phyloP scores from a whole-genome alignment of 2,329 filamentous ascomycete species.

The Phialophora tarda region DNA sequence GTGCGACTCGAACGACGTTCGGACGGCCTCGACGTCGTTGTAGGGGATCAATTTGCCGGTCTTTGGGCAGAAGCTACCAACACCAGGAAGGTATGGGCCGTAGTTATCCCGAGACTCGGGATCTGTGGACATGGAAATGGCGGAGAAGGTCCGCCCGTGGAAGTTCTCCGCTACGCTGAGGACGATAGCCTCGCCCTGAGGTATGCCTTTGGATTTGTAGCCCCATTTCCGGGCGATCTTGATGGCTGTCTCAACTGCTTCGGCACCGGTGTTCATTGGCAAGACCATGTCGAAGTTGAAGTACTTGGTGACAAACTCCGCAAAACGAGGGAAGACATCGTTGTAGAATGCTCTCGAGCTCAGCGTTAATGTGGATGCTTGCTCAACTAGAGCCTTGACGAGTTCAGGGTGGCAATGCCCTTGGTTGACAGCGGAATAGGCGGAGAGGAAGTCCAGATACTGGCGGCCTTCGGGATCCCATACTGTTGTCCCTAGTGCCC shows the following conservation, averaged over 20 bases:
- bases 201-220: constrained; percentile 92
- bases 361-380: constrained; percentile 86
- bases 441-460: constrained; percentile 97
- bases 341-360: constrained; percentile 97
- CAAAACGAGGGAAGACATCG: constrained; percentile 95
- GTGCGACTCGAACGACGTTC: constrained; percentile 77
- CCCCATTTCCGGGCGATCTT: constrained; percentile 98
- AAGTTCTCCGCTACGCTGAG: constrained; percentile 91
- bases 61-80: constrained; percentile 76
- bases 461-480: constrained; percentile 97
- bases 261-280: constrained; percentile 97
- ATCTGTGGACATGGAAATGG: constrained; percentile 93
- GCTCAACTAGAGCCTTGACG: constrained; percentile 85
- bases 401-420: constrained; percentile 97
- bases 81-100: constrained; percentile 88
- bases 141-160: constrained; percentile 93
- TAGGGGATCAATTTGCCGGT: constrained; percentile 81
- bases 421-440: constrained; percentile 97
- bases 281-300: constrained; percentile 98
- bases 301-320: constrained; percentile 83
- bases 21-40: constrained; percentile 81
- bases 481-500: constrained; percentile 81
- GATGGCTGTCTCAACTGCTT: constrained; percentile 93
- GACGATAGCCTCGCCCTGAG: constrained; percentile 79
- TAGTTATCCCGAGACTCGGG: constrained; percentile 97